These are phyloP conservation scores for Colletotrichum lindemuthianum DNA, from an alignment of 2,329 filamentous ascomycete species.

Conservation along the genomic window DNA sequence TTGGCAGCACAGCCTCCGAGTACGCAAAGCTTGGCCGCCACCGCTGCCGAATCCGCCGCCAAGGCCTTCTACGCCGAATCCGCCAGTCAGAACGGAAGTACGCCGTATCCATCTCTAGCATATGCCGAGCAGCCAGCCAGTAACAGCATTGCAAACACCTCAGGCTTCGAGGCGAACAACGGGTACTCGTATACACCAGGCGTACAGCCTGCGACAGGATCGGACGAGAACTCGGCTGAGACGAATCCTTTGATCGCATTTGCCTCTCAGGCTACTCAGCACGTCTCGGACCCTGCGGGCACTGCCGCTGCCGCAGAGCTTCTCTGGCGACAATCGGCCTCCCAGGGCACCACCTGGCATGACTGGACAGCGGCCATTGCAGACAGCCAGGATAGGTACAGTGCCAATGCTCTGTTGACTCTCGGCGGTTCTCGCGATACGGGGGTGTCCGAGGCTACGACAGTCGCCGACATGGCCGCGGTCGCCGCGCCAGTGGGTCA, in stretches of 20 bases:
- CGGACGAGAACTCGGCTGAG: constrained; percentile 41
- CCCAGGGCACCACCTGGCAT: constrained; percentile 59
- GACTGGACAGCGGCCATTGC: constrained; percentile 65
- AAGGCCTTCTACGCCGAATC: constrained; percentile 45
- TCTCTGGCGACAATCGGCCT: constrained; percentile 44
- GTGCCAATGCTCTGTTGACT: constrained; percentile 59
- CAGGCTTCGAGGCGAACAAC: constrained; percentile 24
- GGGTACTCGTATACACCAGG: constrained; percentile 27
- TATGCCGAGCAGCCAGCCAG: constrained; percentile 43
- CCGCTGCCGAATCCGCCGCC: constrained; percentile 36
- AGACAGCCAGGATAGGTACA: constrained; percentile 60
- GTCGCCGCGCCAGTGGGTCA: constrained; percentile 25
- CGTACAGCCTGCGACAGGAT: constrained; percentile 28
- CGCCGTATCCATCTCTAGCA: constrained; percentile 44
- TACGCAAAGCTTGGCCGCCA: constrained; percentile 10
- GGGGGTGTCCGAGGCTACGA: constrained; percentile 28
- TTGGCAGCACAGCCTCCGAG: constrained; percentile 21
- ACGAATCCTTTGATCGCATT: constrained; percentile 53
- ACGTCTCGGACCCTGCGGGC: constrained; percentile 40
- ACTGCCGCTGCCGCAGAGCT: constrained; percentile 41
- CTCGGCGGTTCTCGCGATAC: constrained; percentile 43
- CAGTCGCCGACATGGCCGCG: constrained; percentile 28
- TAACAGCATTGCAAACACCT: constrained; percentile 36
- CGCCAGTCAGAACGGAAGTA: constrained; percentile 40
- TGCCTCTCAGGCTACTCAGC: constrained; percentile 50